These are phyloP conservation scores for Parmelia sp. DNA, from an alignment of 495 filamentous ascomycete species.

Conservation along the genomic window DNA sequence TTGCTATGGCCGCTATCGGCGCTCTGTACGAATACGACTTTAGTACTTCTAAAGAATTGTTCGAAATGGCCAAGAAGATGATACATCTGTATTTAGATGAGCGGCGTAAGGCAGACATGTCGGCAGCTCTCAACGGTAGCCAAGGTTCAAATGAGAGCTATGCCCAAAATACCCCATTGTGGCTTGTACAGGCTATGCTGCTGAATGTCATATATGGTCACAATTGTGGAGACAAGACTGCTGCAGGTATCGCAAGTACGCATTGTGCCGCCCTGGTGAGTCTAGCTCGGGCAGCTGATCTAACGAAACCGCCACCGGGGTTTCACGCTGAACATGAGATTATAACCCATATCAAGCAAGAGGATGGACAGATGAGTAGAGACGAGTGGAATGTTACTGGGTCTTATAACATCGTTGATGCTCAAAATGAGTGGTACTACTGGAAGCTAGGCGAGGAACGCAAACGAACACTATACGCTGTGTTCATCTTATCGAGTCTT, in stretches of 20 bases:
- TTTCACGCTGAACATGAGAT: not conserved
- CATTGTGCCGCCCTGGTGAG: constrained; percentile 89
- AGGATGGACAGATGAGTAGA: constrained; percentile 20
- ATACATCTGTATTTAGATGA: constrained; percentile 92
- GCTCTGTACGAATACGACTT: constrained; percentile 89
- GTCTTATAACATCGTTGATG: constrained; percentile 49
- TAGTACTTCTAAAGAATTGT: constrained; percentile 72
- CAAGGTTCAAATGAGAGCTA: constrained; percentile 57
- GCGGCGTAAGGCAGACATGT: constrained; percentile 80
- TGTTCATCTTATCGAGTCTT: constrained; percentile 86
- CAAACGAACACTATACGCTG: constrained; percentile 86
- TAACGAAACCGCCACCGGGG: constrained; percentile 47
- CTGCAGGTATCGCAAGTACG: constrained; percentile 83
- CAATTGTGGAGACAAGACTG: constrained; percentile 85
- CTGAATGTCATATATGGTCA: constrained; percentile 95
- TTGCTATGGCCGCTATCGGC: constrained; percentile 95
- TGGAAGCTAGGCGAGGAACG: constrained; percentile 90
- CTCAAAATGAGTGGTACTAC: constrained; percentile 75
- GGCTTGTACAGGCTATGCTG: constrained; percentile 98
- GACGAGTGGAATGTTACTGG: constrained; percentile 26
- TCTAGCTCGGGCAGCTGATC: constrained; percentile 77
- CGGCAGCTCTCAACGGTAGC: constrained; percentile 62
- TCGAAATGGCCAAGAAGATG: constrained; percentile 91
- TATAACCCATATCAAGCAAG: constrained; percentile 19
- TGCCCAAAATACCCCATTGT: constrained; percentile 77